Percentiles rank a stretch among this genome's conserved stretches.
phyloP scores from a whole-genome alignment of 2,329 filamentous ascomycete species.

The Fusarium denticulatum region DNA sequence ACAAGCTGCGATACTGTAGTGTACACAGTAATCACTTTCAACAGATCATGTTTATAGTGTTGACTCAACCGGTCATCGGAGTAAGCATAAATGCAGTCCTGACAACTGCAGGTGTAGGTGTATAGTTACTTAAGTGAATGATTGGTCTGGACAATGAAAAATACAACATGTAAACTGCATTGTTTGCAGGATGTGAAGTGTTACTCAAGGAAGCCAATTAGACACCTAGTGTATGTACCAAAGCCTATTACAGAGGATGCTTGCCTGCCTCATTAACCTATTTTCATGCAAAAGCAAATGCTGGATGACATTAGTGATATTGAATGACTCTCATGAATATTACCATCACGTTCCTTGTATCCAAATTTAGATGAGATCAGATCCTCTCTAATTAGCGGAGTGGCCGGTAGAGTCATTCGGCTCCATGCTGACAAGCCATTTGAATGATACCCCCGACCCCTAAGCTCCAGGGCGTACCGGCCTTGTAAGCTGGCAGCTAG shows the following conservation, averaged over 20 bases:
- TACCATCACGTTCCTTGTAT: not conserved
- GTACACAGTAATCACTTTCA: not conserved
- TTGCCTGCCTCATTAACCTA: not conserved
- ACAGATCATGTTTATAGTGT: not conserved
- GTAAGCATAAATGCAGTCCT: not conserved
- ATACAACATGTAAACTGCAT: not conserved
- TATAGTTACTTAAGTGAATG: not conserved
- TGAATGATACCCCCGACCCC: not conserved
- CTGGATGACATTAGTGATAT: not conserved
- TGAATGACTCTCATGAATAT: not conserved
- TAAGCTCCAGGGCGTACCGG: slow-evolving; percentile 13
- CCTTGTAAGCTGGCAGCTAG: slow-evolving; percentile 28
- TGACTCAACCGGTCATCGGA: not conserved
- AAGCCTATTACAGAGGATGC: not conserved
- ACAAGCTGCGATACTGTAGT: not conserved
- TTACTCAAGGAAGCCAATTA: not conserved
- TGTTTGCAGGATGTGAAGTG: not conserved
- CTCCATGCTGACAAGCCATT: slow-evolving; percentile 1
- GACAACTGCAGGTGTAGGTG: not conserved
- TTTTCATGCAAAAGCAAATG: not conserved
- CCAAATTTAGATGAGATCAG: not conserved
- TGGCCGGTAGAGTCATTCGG: slow-evolving; percentile 37
- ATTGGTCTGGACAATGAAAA: not conserved
- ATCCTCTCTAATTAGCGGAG: not conserved
- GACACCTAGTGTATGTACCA: not conserved